A percentile compares a stretch with the other conserved stretches of the same genome.
Evolutionary conservation across 176 grass and related monocot species (phyloP).

Genomic region (sorghum (Sorghum bicolor)): Sorghum_bicolor_NCBIv3 NC_012878.2:55590001-55590500

Average conservation of each 20-base stretch:
- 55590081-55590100: constrained; percentile 79
- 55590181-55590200: constrained; percentile 49
- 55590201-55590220: not conserved
- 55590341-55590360: constrained; percentile 95
- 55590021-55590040: not conserved
- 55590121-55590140: constrained; percentile 73
- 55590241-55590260: not conserved
- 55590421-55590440: constrained; percentile 90
- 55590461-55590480: constrained; percentile 84
- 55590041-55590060: constrained; percentile 18
- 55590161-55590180: constrained; percentile 97
- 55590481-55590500: constrained; percentile 71
- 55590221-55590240: not conserved
- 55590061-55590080: constrained; percentile 62
- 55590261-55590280: constrained; percentile 30
- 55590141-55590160: constrained; percentile 87
- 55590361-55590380: constrained; percentile 95
- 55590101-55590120: constrained; percentile 89
- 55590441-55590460: constrained; percentile 86
- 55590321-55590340: constrained; percentile 74
- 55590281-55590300: constrained; percentile 89
- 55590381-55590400: constrained; percentile 76
- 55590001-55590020: not conserved
- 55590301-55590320: constrained; percentile 91
- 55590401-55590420: constrained; percentile 45